Base-by-base conservation (phyloP, 192 early-diverging fungal species). In the Diversispora eburnea region DNA sequence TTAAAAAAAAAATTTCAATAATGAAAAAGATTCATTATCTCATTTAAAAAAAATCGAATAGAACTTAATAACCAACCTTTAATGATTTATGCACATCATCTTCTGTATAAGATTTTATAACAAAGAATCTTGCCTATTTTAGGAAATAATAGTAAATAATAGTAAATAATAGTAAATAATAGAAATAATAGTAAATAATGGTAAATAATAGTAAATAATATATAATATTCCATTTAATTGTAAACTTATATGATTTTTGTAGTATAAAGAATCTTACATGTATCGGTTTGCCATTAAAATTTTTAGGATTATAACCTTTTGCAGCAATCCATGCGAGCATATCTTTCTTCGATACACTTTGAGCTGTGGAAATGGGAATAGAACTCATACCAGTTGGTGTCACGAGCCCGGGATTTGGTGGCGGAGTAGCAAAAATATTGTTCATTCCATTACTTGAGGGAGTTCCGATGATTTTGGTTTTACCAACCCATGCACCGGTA, bases 81-180 rank as follows among this genome's bases (percentile, higher is more conserved):
- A 73, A 55, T 41, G 72, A 73, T 65, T 73, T 76, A 54, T 79
- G 82, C 22, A 87, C 77, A 75, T 87, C 82, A 75, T 77, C 76
- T 63, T 85, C 79, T 39, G 80, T 83, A 71, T 80, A 83, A 39
- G 84, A 86, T 60, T 87, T 87, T 67, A 87, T 86, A 33, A 87
- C 84, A 75, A 86, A 87, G 72, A 81, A 87, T 8, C 81, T 67
- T 33, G 84, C 79, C 81, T 83, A 52, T 22, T 81, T 46, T 48
- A 41, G 45, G 43, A 17, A 45, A 43, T 46, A 20, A 48, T 5
- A 54, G n/a, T 4, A 54, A 54, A 17, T 54, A 54, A 17, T 17
- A 10, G n/a, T 3, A 54, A 17, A 54, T 17, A 17, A 54, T 54
- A 54, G 4, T 0, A 17, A 54, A 17, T 54, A 13, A 17, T 17